Percentiles rank a stretch among this genome's conserved stretches.
Evolutionary conservation across 2,329 filamentous ascomycete genomes (phyloP).

Genomic region (Penicillium sp.): DNA sequence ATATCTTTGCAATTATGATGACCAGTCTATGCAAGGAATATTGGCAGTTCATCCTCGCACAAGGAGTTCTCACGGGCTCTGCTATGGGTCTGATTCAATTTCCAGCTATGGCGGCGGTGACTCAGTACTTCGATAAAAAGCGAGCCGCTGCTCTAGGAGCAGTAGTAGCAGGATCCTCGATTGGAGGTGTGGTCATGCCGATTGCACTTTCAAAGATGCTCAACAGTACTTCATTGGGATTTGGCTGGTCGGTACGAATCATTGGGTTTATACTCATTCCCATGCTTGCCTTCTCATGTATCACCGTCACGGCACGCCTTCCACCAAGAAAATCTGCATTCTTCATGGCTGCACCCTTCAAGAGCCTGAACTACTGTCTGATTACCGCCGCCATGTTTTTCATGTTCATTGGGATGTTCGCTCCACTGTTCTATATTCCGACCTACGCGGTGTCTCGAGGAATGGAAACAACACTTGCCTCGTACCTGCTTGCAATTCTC

Average conservation of each 20-base stretch:
- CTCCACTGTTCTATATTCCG: neutral
- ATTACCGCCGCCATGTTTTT: neutral
- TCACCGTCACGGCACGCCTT: neutral
- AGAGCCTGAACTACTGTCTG: neutral
- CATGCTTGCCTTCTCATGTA: neutral
- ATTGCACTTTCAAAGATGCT: slow-evolving; percentile 50
- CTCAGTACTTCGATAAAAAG: slow-evolving; percentile 57
- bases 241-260: neutral
- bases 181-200: slow-evolving; percentile 61
- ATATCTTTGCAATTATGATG: neutral
- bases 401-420: neutral
- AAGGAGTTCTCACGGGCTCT: neutral
- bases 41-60: neutral
- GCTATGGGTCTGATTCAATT: slow-evolving; percentile 44
- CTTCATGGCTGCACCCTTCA: neutral
- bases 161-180: slow-evolving; percentile 53
- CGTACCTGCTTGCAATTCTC: neutral
- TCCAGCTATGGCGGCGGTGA: slow-evolving; percentile 54
- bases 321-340: neutral
- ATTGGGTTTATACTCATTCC: neutral
- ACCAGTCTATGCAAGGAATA: neutral
- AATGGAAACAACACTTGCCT: neutral
- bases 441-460: neutral
- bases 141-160: slow-evolving; percentile 56
- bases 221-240: neutral